Base-by-base conservation (phyloP, 2,329 filamentous ascomycete genomes). In the Claviceps capensis region DNA sequence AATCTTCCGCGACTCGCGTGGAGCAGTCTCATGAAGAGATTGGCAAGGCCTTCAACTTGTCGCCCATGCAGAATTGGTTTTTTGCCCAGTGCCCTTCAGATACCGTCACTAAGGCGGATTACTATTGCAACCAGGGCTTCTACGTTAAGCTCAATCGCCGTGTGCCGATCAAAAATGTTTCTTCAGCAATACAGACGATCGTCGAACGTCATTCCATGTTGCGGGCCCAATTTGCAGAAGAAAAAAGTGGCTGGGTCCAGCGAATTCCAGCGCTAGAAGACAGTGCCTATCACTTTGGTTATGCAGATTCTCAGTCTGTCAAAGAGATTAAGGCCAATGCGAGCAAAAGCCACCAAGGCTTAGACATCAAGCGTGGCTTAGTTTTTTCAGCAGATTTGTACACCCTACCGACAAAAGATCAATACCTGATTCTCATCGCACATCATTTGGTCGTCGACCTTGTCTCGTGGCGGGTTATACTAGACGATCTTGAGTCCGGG, bases 391-490 rank as follows among this genome's bases (percentile, higher is more conserved):
- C 44, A 34, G 52, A 55, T 22, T n/a, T 52, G 7, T 52, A 44
- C 30, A 46, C 11, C 2, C 14, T 49, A 9, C 40, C 46, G 9
- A 17, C 51, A 1, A 49, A 51, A 5, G 23, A 57, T 13, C 64
- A 65, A 36, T 45, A 59, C 2, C 42, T 68, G 0, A 68, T 63
- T 4, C 48, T 71, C 7, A 58, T 62, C 5, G 63, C 60, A 2
- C 67, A 70, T 13, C 68, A 71, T 52, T 58, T 70, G 0, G 62
- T 69, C 2, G 63, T 74, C n/a, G 72, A 74, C 50, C 58, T 74
- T 6, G 69, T 74, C 1, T 71, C 70, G 0, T 75, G 72, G 72
- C 62, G 69, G 5, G 62, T 71, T 5, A 60, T 75, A 3, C 57
- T 73, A 0, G 65, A 69, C 36, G 71, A 75, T 47, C 60, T 75